Conservation (phyloP, 345 rosid genomes). For the Rubroshorea leprosula region DNA sequence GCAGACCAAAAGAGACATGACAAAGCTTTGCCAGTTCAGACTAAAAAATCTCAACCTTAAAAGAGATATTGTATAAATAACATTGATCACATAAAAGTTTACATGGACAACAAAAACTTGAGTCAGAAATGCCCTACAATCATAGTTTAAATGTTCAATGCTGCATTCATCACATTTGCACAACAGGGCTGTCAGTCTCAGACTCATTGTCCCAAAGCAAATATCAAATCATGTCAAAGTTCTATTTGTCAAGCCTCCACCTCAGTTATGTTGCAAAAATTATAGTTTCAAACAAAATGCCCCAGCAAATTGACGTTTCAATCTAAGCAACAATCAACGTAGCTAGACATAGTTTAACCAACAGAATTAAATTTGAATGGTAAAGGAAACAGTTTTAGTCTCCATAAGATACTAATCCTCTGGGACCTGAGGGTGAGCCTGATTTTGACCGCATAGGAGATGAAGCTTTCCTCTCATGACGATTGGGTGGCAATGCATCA, state of each 20-base stretch:
- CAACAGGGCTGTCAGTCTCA: too few relatives aligned
- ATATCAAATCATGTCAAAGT: background rate
- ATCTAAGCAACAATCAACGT: background rate
- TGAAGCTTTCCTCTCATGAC: constrained; percentile 20
- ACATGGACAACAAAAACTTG: too few relatives aligned
- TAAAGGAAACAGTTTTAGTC: constrained; percentile 37
- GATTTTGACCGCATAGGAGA: constrained; percentile 50
- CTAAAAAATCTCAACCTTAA: background rate
- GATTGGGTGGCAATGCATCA: constrained; percentile 27
- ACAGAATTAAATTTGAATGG: background rate
- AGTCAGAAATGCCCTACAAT: too few relatives aligned
- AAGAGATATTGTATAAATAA: too few relatives aligned
- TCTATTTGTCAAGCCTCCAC: background rate
- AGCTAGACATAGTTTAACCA: background rate
- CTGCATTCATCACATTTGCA: too few relatives aligned
- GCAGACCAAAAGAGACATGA: too few relatives aligned
- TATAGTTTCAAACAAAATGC: background rate
- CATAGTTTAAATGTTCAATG: too few relatives aligned
- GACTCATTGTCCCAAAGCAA: too few relatives aligned
- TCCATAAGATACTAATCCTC: constrained; percentile 78
- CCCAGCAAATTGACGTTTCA: background rate
- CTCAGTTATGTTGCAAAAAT: background rate
- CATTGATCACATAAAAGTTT: too few relatives aligned
- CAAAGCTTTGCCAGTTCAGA: too few relatives aligned
- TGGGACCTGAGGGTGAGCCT: constrained; percentile 57